Conservation (phyloP, 148 eudicot genomes). For the Cornus kousa region DNA sequence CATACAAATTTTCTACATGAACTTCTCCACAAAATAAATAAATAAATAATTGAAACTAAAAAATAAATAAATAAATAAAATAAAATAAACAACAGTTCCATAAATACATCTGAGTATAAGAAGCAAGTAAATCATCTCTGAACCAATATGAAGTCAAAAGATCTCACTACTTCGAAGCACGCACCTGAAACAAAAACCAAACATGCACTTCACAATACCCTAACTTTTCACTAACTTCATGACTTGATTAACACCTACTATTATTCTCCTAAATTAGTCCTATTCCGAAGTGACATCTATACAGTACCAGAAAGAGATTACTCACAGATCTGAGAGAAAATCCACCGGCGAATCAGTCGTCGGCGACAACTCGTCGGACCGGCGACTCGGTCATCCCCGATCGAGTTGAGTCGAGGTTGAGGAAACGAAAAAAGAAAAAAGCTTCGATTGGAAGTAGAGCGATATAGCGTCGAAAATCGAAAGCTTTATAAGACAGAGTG, state of each 20-base stretch:
- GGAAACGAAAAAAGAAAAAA: not conserved
- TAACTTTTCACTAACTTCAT: not conserved
- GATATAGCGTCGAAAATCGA: not conserved
- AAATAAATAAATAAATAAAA: too few relatives aligned
- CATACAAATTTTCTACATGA: too few relatives aligned
- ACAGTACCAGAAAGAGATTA: not conserved
- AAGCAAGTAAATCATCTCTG: not conserved
- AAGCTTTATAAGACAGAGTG: not conserved
- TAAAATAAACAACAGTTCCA: too few relatives aligned
- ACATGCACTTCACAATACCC: not conserved
- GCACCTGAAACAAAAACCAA: not conserved
- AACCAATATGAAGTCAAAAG: not conserved
- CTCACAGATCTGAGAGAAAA: constrained; percentile 31
- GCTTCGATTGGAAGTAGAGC: not conserved
- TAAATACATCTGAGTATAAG: too few relatives aligned
- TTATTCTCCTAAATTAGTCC: too few relatives aligned
- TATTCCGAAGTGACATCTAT: too few relatives aligned
- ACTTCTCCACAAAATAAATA: too few relatives aligned
- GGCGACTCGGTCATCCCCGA: constrained; percentile 15
- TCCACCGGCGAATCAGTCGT: constrained; percentile 33
- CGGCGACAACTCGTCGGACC: constrained; percentile 19
- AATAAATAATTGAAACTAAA: too few relatives aligned
- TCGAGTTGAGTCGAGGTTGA: not conserved
- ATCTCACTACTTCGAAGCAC: not conserved
- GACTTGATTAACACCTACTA: not conserved